Evolutionary conservation across 306 rosid genomes (phyloP).

Genomic region (Rosa rugosa): DNA sequence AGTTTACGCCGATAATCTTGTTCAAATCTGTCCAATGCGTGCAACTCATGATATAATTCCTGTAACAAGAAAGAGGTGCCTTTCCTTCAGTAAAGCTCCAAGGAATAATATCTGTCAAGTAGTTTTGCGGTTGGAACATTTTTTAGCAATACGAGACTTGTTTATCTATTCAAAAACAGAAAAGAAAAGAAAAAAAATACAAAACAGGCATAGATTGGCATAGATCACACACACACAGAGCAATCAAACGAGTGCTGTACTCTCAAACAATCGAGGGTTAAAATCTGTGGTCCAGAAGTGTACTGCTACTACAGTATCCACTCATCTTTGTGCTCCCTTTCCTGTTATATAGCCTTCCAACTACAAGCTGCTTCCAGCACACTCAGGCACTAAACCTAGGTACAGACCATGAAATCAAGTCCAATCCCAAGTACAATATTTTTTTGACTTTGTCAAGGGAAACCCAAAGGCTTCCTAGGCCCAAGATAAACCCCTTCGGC

Average conservation of each 20-base stretch:
- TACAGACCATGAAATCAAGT: not conserved
- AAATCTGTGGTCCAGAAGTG: not conserved
- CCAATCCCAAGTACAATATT: not conserved
- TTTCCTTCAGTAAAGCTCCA: slow-evolving; percentile 23
- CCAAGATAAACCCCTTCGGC: too few relatives aligned
- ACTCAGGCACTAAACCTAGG: not conserved
- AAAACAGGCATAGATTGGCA: not conserved
- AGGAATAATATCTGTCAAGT: slow-evolving; percentile 7
- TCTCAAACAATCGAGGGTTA: not conserved
- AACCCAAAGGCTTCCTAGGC: too few relatives aligned
- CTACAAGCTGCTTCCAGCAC: not conserved
- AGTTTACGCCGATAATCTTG: slow-evolving; percentile 89
- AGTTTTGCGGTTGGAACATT: not conserved
- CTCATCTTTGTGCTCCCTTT: slow-evolving; percentile 1
- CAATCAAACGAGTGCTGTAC: not conserved
- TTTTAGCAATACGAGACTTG: not conserved
- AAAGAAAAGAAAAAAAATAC: not conserved
- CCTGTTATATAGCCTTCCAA: slow-evolving; percentile 3
- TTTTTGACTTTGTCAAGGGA: too few relatives aligned
- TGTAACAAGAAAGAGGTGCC: slow-evolving; percentile 34
- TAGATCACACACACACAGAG: slow-evolving; percentile 14
- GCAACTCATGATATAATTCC: slow-evolving; percentile 96
- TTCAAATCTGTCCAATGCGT: slow-evolving; percentile 95
- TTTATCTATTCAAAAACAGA: not conserved
- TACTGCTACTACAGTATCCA: not conserved